Evolutionary conservation across 352 stramenopile genomes (phyloP).

Genomic region (Pythium rhizo-oryzae): DNA sequence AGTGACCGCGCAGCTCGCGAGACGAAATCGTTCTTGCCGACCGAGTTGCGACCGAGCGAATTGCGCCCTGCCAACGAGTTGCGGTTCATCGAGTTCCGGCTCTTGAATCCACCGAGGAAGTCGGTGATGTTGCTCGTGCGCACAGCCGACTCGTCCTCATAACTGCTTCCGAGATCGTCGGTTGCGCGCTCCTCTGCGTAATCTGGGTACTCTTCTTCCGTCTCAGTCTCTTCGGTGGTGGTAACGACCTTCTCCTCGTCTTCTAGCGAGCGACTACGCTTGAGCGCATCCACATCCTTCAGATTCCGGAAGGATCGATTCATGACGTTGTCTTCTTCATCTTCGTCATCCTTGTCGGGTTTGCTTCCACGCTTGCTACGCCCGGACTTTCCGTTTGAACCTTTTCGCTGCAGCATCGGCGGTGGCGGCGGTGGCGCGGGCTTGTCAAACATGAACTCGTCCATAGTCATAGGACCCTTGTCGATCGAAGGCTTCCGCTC

Average conservation of each 20-base stretch:
- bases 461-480: constrained; percentile 30
- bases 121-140: constrained; percentile 36
- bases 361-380: constrained; percentile 18
- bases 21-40: constrained; percentile 31
- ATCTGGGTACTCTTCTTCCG: constrained; percentile 30
- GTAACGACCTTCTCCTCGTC: constrained; percentile 25
- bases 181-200: constrained; percentile 20
- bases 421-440: constrained; percentile 1
- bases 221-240: constrained; percentile 21
- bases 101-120: constrained; percentile 39
- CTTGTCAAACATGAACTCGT: constrained; percentile 30
- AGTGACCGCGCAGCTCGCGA: constrained; percentile 31
- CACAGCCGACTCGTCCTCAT: constrained; percentile 27
- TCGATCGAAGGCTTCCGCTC: constrained; percentile 19
- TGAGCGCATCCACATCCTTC: constrained; percentile 29
- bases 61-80: constrained; percentile 27
- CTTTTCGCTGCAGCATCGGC: constrained; percentile 14
- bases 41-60: constrained; percentile 26
- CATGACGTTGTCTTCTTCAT: constrained; percentile 27
- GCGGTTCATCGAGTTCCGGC: constrained; percentile 29
- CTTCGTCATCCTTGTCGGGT: constrained; percentile 11
- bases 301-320: constrained; percentile 30
- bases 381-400: constrained; percentile 19
- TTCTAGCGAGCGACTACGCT: constrained; percentile 28
- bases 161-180: constrained; percentile 23